Base-by-base conservation (phyloP, 108 stramenopile species). In the Nannochloropsis salina region DNA sequence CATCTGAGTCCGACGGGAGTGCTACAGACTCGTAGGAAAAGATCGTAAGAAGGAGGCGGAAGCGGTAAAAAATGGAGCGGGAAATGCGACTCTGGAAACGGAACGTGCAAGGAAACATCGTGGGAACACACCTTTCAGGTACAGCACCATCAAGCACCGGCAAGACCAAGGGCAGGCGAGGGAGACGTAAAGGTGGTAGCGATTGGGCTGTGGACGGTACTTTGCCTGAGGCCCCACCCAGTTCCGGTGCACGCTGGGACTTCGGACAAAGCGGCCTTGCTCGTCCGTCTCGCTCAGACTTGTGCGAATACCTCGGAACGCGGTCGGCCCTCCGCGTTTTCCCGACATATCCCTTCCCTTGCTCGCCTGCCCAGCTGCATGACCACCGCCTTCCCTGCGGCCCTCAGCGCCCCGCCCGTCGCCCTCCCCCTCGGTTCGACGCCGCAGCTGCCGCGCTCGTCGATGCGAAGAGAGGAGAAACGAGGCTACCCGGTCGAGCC, bases 121-220 rank as follows among this genome's bases (percentile, higher is more conserved):
- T 22, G 21, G 15, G 41, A 42, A 84, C 9, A 15, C 44, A 44
- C 83, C 31, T 80, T 97, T 95, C 74, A 98, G 89, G 15, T 92
- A 91, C 81, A 95, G 93, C 40, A 95, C 92, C 41, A 96, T 93
- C 42, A 94, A 89, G 18, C 93, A 92, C 11, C 99, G 90, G 83
- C 96, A 95, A 15, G 83, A 90, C 93, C 92, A 93, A 6, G 93
- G 93, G 88, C 93, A 93, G 3, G 93, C 93, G 21, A 83, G 83
- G 79, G 87, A 86, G 42, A 92, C 82, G 88, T 92, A 93, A 31
- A 93, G 85, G 80, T 90, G 89, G 83, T 93, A 93, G 31, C 93
- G 87, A 2, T 85, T 90, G 18, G 88, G 43, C 89, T 92, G 92
- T 8, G 86, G 40, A 11, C 84, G 89, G 44, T 83, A 86, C 8